Conservation (phyloP, 768 basidiomycete genomes). For the Leccinum incarnatum region DNA sequence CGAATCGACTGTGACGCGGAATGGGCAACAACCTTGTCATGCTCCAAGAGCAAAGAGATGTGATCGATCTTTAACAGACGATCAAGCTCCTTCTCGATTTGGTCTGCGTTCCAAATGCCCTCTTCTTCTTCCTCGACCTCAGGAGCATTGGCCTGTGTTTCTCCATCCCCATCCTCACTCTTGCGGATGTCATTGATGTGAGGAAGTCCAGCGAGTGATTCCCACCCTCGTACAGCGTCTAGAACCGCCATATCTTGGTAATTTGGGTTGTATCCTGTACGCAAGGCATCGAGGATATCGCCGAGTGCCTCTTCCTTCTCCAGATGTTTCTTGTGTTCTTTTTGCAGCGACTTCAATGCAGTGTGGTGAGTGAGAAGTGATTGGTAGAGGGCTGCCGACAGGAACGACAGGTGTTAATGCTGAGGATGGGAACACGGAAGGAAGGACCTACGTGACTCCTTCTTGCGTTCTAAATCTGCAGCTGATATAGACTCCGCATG, state of each 20-base stretch:
- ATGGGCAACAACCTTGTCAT: conserved; percentile 64
- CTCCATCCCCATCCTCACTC: conserved; percentile 38
- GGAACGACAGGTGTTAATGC: background rate
- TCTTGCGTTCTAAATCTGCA: conserved; percentile 79
- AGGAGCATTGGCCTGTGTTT: conserved; percentile 19
- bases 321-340: conserved; percentile 67
- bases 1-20: conserved; percentile 49
- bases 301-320: conserved; percentile 76
- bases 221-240: conserved; percentile 94
- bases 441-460: conserved; percentile 70
- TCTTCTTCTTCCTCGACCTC: conserved; percentile 47
- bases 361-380: conserved; percentile 69
- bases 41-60: conserved; percentile 69
- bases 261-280: conserved; percentile 92
- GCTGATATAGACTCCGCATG: conserved; percentile 75
- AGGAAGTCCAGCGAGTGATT: conserved; percentile 65
- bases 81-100: conserved; percentile 58
- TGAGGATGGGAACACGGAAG: background rate
- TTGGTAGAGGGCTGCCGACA: conserved; percentile 68
- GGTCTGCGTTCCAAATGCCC: conserved; percentile 55
- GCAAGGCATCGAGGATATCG: conserved; percentile 77
- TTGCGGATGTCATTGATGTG: conserved; percentile 70
- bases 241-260: conserved; percentile 99
- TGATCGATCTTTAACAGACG: conserved; percentile 63
- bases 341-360: conserved; percentile 74